A percentile compares a stretch with the other conserved stretches of the same genome.
Evolutionary conservation across 768 basidiomycete species (phyloP).

Genomic region (Termitomyces sp.): DNA sequence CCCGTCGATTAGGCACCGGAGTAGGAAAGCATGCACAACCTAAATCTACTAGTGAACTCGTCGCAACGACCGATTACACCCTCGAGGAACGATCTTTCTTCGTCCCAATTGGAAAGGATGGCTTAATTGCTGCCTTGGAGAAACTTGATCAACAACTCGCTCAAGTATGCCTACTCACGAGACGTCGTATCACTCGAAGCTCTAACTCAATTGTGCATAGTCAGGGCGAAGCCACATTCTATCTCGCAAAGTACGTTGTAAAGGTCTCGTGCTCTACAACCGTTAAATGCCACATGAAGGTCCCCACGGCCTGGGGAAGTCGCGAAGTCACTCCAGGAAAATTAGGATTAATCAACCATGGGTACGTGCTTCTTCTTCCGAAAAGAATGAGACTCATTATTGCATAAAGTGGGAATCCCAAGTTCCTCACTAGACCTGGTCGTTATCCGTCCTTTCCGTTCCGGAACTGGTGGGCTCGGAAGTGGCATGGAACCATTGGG

Average conservation of each 20-base stretch:
- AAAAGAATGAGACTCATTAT: not conserved
- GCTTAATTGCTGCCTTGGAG: constrained; percentile 63
- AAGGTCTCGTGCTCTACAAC: not conserved
- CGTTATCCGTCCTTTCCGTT: constrained; percentile 74
- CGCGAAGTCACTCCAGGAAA: constrained; percentile 66
- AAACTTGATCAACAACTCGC: constrained; percentile 62
- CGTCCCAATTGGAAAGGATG: constrained; percentile 60
- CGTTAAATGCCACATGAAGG: constrained; percentile 21
- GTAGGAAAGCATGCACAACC: constrained; percentile 9
- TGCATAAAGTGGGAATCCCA: constrained; percentile 58
- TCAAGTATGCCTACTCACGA: constrained; percentile 27
- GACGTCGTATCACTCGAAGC: not conserved
- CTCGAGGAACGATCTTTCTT: constrained; percentile 65
- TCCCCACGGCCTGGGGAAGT: constrained; percentile 66
- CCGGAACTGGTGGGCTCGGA: constrained; percentile 81
- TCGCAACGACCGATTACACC: constrained; percentile 42
- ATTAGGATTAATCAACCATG: constrained; percentile 75
- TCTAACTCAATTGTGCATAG: constrained; percentile 30
- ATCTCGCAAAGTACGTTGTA: constrained; percentile 51
- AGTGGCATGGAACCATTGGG: constrained; percentile 66
- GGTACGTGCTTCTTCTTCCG: constrained; percentile 22
- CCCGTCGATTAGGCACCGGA: constrained; percentile 8
- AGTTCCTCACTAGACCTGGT: constrained; percentile 68
- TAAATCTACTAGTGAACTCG: constrained; percentile 31
- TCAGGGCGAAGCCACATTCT: constrained; percentile 51